These are phyloP conservation scores for Sedum album DNA, from an alignment of 164 flowering plant genomes.

Conservation along the genomic window DNA sequence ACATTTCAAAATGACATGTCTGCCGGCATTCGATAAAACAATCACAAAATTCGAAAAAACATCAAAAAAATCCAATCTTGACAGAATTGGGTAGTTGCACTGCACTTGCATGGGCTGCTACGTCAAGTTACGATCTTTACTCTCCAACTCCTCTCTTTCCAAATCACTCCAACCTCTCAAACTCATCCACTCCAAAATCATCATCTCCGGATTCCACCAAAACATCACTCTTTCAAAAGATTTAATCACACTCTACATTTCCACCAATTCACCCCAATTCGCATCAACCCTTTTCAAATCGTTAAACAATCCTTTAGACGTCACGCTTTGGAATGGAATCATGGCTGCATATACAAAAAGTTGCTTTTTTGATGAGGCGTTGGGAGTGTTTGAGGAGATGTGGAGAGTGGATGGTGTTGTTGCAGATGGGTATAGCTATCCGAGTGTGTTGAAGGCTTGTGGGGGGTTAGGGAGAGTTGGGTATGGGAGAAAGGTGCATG, in stretches of 20 bases:
- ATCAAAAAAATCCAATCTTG: no score
- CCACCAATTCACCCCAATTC: slow-evolving; percentile 29
- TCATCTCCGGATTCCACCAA: slow-evolving; percentile 30
- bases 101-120: slow-evolving; percentile 24
- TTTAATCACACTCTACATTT: slow-evolving; percentile 50
- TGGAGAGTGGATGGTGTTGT: slow-evolving; percentile 22
- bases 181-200: slow-evolving; percentile 33
- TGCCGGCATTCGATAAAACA: no score
- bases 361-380: slow-evolving; percentile 37
- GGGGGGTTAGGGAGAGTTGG: slow-evolving; percentile 28
- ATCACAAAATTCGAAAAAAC: no score
- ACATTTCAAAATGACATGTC: no score
- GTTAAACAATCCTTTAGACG: slow-evolving; percentile 34
- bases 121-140: slow-evolving; percentile 17
- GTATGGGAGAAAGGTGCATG: slow-evolving; percentile 40
- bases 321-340: slow-evolving; percentile 56
- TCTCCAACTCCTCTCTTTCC: slow-evolving; percentile 17
- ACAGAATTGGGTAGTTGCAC: no score
- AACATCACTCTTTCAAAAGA: slow-evolving; percentile 35
- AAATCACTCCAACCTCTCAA: slow-evolving; percentile 25
- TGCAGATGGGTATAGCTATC: slow-evolving; percentile 53
- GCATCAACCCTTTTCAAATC: slow-evolving; percentile 40
- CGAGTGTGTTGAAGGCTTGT: slow-evolving; percentile 56
- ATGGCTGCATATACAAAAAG: slow-evolving; percentile 45
- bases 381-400: slow-evolving; percentile 32